A percentile compares a stretch with the other conserved stretches of the same genome.
phyloP scores from a whole-genome alignment of 257 asterid species.

The Buddleja alternifolia region DNA sequence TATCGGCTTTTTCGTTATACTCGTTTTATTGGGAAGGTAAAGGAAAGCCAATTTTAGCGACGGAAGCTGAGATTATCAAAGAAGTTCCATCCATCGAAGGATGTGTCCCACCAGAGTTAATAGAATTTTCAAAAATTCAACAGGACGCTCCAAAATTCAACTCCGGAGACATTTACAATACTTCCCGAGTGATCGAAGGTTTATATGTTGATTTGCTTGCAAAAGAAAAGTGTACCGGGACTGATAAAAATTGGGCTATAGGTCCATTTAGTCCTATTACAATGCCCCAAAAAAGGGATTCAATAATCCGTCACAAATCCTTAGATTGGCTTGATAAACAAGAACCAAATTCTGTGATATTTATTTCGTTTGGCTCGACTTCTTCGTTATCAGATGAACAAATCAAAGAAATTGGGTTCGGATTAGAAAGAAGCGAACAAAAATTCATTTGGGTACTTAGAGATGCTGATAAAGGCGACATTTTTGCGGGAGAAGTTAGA shows the following conservation, averaged over 20 bases:
- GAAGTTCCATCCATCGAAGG: slow-evolving; percentile 11
- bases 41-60: slow-evolving; percentile 11
- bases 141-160: background rate
- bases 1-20: slow-evolving; percentile 26
- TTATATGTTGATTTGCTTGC: too few species aligned
- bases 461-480: slow-evolving; percentile 40
- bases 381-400: slow-evolving; percentile 26
- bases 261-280: slow-evolving; percentile 33
- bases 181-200: too few species aligned
- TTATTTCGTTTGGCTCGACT: slow-evolving; percentile 31
- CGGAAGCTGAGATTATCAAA: slow-evolving; percentile 11
- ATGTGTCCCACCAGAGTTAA: slow-evolving; percentile 18
- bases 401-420: slow-evolving; percentile 15
- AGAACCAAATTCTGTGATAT: slow-evolving; percentile 24
- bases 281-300: background rate
- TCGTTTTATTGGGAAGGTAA: slow-evolving; percentile 22
- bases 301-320: background rate
- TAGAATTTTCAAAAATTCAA: background rate
- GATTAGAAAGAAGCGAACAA: slow-evolving; percentile 27
- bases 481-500: slow-evolving; percentile 40
- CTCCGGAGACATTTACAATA: too few species aligned
- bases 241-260: slow-evolving; percentile 7
- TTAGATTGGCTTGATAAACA: slow-evolving; percentile 36
- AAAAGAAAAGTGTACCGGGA: background rate
- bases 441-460: slow-evolving; percentile 44